Conservation (phyloP, 768 basidiomycete species). For the Tylopilus felleus region DNA sequence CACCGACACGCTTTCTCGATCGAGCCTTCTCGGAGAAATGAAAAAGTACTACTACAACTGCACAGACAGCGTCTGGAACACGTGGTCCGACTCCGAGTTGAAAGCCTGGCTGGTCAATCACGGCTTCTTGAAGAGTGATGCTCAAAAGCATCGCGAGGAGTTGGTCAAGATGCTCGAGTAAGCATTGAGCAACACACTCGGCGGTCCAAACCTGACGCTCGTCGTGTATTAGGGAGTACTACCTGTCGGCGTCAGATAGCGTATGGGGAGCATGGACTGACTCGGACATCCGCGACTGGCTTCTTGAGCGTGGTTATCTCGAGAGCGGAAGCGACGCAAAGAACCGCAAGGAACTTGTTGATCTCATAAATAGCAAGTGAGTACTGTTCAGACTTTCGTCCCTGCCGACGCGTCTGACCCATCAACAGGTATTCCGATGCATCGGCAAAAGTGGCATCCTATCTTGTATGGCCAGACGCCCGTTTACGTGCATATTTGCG, state of each 20-base stretch:
- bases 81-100: constrained; percentile 79
- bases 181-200: constrained; percentile 17
- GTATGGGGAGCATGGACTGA: constrained; percentile 72
- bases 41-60: constrained; percentile 70
- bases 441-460: constrained; percentile 48
- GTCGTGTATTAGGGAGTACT: constrained; percentile 54
- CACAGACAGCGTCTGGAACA: constrained; percentile 51
- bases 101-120: constrained; percentile 78
- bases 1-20: constrained; percentile 47
- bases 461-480: constrained; percentile 91
- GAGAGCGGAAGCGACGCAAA: constrained; percentile 45
- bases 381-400: constrained; percentile 1
- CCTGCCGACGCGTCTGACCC: neutral
- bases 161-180: constrained; percentile 69
- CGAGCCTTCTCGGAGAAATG: constrained; percentile 65
- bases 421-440: constrained; percentile 52
- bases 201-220: neutral
- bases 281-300: constrained; percentile 66
- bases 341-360: constrained; percentile 73
- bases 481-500: constrained; percentile 87
- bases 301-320: constrained; percentile 69
- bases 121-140: constrained; percentile 67
- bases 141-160: constrained; percentile 67
- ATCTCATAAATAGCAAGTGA: constrained; percentile 69
- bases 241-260: constrained; percentile 54